These are phyloP conservation scores for Grifola frondosa DNA, from an alignment of 1,284 basidiomycete species.

Conservation along the genomic window DNA sequence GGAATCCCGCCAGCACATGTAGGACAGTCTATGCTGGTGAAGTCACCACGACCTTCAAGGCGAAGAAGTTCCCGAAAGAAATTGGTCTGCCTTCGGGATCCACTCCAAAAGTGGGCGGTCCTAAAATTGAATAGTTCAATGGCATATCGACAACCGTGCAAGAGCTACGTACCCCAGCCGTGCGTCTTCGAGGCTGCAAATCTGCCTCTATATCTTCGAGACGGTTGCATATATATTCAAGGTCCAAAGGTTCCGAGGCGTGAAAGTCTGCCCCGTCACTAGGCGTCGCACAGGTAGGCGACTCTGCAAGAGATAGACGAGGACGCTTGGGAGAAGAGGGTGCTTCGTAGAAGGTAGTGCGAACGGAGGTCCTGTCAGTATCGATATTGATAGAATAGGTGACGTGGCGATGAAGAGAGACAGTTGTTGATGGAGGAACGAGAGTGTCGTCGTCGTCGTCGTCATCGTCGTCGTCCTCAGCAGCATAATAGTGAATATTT, in stretches of 20 bases:
- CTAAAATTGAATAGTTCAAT: not conserved
- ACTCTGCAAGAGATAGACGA: not conserved
- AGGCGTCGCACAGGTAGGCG: not conserved
- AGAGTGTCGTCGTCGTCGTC: too few relatives aligned
- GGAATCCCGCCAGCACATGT: not conserved
- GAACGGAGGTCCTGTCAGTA: not conserved
- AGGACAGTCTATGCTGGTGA: too few relatives aligned
- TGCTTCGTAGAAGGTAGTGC: conserved; percentile 2
- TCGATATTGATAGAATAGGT: too few relatives aligned
- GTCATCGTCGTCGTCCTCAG: too few relatives aligned
- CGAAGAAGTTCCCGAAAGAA: conserved; percentile 4
- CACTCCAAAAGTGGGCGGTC: conserved; percentile 9
- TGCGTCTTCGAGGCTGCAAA: not conserved
- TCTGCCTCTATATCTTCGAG: not conserved
- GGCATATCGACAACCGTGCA: too few relatives aligned
- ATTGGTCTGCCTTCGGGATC: conserved; percentile 1
- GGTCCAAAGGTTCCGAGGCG: not conserved
- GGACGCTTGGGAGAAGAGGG: conserved; percentile 4
- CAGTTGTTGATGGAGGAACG: too few relatives aligned
- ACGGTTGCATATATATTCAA: not conserved
- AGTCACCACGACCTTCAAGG: conserved; percentile 6
- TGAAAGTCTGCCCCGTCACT: too few relatives aligned
- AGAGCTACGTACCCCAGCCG: conserved; percentile 3
- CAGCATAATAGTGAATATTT: too few relatives aligned
- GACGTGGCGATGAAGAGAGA: too few relatives aligned